phyloP scores from a whole-genome alignment of 1,284 basidiomycete species.

The Afroboletus lepidellus region DNA sequence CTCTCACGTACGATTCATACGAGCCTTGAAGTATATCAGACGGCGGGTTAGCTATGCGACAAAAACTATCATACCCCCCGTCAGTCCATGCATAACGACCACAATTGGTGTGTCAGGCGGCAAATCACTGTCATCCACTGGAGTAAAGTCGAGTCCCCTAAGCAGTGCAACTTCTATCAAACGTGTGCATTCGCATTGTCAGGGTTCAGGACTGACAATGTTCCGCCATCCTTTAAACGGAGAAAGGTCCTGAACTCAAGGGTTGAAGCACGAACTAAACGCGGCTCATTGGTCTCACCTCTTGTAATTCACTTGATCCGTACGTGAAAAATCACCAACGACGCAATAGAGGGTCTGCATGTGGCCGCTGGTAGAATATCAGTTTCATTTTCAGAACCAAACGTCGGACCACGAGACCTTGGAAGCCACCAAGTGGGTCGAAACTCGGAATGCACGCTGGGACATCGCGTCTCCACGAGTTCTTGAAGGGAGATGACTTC shows the following conservation, averaged over 20 bases:
- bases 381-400: slow-evolving; percentile 6
- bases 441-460: slow-evolving; percentile 54
- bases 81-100: slow-evolving; percentile 83
- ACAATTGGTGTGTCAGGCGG: slow-evolving; percentile 74
- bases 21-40: slow-evolving; percentile 54
- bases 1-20: slow-evolving; percentile 86
- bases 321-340: slow-evolving; percentile 68
- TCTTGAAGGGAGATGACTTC: slow-evolving; percentile 43
- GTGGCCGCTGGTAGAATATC: slow-evolving; percentile 52
- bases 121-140: slow-evolving; percentile 49
- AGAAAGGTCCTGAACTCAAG: slow-evolving; percentile 49
- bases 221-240: slow-evolving; percentile 67
- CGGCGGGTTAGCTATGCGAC: neutral
- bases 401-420: slow-evolving; percentile 42
- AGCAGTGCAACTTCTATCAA: neutral
- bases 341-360: slow-evolving; percentile 72
- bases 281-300: slow-evolving; percentile 40
- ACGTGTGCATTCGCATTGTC: neutral
- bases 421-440: slow-evolving; percentile 68
- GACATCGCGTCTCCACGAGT: slow-evolving; percentile 57
- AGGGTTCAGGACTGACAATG: slow-evolving; percentile 47
- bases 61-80: slow-evolving; percentile 59
- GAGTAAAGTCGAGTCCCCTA: slow-evolving; percentile 76
- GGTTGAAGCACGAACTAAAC: slow-evolving; percentile 4
- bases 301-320: slow-evolving; percentile 67